Percentiles rank a stretch among this genome's conserved stretches.
Conservation (phyloP, 441 rosid species). For the Pelargonium myrrhifolium region DNA sequence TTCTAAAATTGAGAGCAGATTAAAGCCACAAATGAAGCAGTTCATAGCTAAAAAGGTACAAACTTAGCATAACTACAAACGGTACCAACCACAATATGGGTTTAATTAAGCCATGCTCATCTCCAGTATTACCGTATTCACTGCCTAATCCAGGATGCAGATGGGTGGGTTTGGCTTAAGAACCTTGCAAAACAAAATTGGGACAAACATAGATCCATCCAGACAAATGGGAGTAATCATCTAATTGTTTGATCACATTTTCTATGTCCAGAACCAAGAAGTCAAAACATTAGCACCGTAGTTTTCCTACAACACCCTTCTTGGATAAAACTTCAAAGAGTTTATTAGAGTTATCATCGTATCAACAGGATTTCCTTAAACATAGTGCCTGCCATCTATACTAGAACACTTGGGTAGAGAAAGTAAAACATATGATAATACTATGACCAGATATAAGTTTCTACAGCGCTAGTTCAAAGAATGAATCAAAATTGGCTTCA, state of each 20-base stretch:
- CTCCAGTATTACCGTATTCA: background rate
- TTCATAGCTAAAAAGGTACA: background rate
- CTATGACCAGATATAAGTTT: too few species aligned
- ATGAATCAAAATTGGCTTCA: background rate
- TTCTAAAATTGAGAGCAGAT: background rate
- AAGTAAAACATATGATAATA: background rate
- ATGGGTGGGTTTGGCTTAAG: background rate
- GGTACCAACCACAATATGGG: background rate
- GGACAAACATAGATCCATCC: background rate
- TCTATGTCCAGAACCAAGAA: background rate
- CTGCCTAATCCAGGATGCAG: background rate
- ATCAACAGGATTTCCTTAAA: background rate
- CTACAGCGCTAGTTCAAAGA: background rate
- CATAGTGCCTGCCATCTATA: background rate
- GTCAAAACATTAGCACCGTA: background rate
- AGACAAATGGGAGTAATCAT: background rate
- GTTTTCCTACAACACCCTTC: background rate
- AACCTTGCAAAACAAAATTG: background rate
- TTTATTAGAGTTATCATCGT: background rate
- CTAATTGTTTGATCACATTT: background rate
- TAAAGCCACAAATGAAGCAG: background rate
- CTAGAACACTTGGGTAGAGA: background rate
- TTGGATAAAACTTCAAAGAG: background rate
- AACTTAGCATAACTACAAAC: too few species aligned
- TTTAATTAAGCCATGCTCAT: background rate